Percentiles rank a stretch among this genome's conserved stretches.
Conservation (phyloP, 441 rosid species). For the Bruguiera hainesii region DNA sequence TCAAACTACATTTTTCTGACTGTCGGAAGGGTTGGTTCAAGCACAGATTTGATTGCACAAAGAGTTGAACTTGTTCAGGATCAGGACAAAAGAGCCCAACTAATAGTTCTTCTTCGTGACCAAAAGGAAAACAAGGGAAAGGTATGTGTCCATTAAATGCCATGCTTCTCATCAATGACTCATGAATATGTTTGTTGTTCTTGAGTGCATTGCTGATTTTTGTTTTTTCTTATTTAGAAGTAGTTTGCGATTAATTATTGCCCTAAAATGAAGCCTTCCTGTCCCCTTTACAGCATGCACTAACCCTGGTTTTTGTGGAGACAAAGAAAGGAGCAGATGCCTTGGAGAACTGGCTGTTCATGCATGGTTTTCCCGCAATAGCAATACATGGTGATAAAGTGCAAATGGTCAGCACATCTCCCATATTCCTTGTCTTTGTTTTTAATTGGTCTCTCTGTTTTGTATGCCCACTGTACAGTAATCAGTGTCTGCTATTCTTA, state of each 20-base stretch:
- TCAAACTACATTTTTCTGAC: slow-evolving; percentile 71
- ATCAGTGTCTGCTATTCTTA: no score
- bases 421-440: not conserved
- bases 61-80: slow-evolving; percentile 75
- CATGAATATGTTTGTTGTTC: no score
- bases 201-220: not conserved
- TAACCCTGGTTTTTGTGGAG: slow-evolving; percentile 85
- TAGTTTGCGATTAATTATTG: not conserved
- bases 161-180: not conserved
- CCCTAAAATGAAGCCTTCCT: not conserved
- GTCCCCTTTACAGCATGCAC: slow-evolving; percentile 46
- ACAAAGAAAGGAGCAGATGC: slow-evolving; percentile 81
- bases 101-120: slow-evolving; percentile 70
- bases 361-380: slow-evolving; percentile 70
- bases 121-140: slow-evolving; percentile 56
- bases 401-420: slow-evolving; percentile 39
- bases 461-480: not conserved
- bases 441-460: not conserved
- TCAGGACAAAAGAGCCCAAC: slow-evolving; percentile 74
- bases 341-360: slow-evolving; percentile 60
- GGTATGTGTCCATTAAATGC: slow-evolving; percentile 31
- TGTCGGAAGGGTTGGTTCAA: slow-evolving; percentile 90
- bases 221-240: not conserved
- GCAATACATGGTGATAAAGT: slow-evolving; percentile 82
- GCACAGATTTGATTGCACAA: slow-evolving; percentile 83